These are phyloP conservation scores for Pleochaeta shiraiana DNA, from an alignment of 2,329 filamentous ascomycete genomes.

Conservation along the genomic window DNA sequence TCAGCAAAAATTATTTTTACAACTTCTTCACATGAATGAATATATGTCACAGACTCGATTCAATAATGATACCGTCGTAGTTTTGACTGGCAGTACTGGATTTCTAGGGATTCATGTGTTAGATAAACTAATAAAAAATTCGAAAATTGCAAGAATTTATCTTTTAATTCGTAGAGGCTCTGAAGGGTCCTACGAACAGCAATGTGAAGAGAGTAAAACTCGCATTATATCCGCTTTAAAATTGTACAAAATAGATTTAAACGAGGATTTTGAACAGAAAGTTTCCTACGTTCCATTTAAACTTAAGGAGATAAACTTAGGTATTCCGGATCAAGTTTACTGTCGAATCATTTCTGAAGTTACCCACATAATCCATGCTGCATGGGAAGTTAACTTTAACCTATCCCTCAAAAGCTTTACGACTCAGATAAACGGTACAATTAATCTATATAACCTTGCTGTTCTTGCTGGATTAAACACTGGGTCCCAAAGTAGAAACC, in stretches of 20 bases:
- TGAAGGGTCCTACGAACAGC: neutral
- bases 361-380: conserved; percentile 36
- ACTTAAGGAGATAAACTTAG: conserved; percentile 26
- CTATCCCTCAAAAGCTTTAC: conserved; percentile 32
- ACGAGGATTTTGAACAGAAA: neutral
- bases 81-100: conserved; percentile 28
- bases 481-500: neutral
- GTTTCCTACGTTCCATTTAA: conserved; percentile 19
- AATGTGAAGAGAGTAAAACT: neutral
- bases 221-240: neutral
- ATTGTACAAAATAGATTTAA: neutral
- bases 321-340: conserved; percentile 24
- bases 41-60: neutral
- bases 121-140: neutral
- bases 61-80: neutral
- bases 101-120: conserved; percentile 27
- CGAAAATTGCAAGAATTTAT: neutral
- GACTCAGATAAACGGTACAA: conserved; percentile 28
- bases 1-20: neutral
- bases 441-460: conserved; percentile 27
- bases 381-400: conserved; percentile 44
- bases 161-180: neutral
- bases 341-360: conserved; percentile 21
- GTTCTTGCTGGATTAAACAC: conserved; percentile 10
- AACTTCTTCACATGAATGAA: neutral